A percentile compares a stretch with the other conserved stretches of the same genome.
Evolutionary conservation across 2,329 filamentous ascomycete species (phyloP).

Genomic region (Nigrograna mackinnonii): DNA sequence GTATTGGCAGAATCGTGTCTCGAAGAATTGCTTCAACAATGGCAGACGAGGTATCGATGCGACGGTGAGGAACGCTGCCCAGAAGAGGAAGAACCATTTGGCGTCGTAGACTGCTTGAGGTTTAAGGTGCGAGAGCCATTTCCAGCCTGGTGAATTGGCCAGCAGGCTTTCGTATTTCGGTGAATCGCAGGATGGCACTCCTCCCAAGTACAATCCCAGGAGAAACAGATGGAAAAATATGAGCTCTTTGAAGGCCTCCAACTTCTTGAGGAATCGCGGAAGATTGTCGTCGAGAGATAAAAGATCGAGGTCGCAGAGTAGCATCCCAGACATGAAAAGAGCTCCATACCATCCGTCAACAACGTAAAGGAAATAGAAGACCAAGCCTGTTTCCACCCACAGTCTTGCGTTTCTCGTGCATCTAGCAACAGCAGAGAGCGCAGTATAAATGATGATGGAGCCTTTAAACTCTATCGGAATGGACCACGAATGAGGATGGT

Average conservation of each 20-base stretch:
- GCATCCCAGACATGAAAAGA: slow-evolving; percentile 38
- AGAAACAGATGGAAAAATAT: slow-evolving; percentile 48
- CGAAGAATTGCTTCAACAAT: slow-evolving; percentile 53
- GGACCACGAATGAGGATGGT: slow-evolving; percentile 40
- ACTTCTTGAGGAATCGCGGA: slow-evolving; percentile 52
- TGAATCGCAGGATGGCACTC: slow-evolving; percentile 58
- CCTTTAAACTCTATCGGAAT: slow-evolving; percentile 52
- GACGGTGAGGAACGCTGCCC: slow-evolving; percentile 62
- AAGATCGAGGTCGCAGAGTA: slow-evolving; percentile 42
- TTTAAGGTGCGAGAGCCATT: slow-evolving; percentile 63
- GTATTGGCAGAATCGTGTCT: slow-evolving; percentile 56
- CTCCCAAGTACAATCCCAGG: slow-evolving; percentile 60
- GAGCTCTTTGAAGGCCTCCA: slow-evolving; percentile 55
- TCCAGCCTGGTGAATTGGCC: slow-evolving; percentile 62
- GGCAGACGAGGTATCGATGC: slow-evolving; percentile 60
- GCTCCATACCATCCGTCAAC: slow-evolving; percentile 65
- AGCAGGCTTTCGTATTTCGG: slow-evolving; percentile 52
- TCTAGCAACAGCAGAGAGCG: slow-evolving; percentile 60
- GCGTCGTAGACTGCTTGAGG: slow-evolving; percentile 68
- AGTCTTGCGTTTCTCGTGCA: slow-evolving; percentile 60
- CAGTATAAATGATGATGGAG: slow-evolving; percentile 65
- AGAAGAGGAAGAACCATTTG: slow-evolving; percentile 71
- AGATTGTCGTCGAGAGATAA: slow-evolving; percentile 29
- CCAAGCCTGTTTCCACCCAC: slow-evolving; percentile 55
- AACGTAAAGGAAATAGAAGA: slow-evolving; percentile 70